Conservation (phyloP, 2,329 filamentous ascomycete genomes). For the Trichoderma sp. region DNA sequence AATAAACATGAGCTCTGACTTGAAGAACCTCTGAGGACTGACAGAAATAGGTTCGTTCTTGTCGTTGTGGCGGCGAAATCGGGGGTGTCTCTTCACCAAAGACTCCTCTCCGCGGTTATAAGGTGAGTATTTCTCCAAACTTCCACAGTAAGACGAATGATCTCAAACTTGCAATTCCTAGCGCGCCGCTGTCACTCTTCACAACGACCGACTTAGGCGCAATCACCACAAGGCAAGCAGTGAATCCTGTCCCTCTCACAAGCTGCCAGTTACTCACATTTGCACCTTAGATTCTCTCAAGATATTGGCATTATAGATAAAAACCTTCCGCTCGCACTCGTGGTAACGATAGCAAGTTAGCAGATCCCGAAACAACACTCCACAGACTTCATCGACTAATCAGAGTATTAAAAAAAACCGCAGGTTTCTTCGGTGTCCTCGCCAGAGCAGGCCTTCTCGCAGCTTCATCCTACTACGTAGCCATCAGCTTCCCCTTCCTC, state of each 20-base stretch:
- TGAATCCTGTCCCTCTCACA: neutral
- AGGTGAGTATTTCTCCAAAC: neutral
- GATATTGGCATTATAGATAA: constrained; percentile 45
- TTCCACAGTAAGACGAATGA: neutral
- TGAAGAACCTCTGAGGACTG: too few relatives aligned
- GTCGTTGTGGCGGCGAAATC: constrained; percentile 29
- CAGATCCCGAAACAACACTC: neutral
- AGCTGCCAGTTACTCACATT: neutral
- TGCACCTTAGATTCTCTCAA: constrained; percentile 38
- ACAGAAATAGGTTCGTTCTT: constrained; percentile 29
- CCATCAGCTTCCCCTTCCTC: constrained; percentile 43
- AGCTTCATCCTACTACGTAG: constrained; percentile 31
- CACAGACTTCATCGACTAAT: neutral
- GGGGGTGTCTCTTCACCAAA: constrained; percentile 27
- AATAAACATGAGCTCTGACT: neutral
- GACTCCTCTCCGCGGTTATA: constrained; percentile 24
- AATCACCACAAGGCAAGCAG: neutral
- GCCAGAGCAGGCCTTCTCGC: constrained; percentile 28
- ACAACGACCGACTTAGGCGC: neutral
- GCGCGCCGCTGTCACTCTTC: neutral
- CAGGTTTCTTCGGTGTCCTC: constrained; percentile 35
- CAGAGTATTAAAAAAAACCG: constrained; percentile 8
- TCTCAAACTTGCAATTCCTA: neutral
- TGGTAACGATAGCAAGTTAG: constrained; percentile 36
- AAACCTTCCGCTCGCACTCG: constrained; percentile 37